phyloP scores from a whole-genome alignment of 2,329 filamentous ascomycete species.

The Grosmannia clavigera region DNA sequence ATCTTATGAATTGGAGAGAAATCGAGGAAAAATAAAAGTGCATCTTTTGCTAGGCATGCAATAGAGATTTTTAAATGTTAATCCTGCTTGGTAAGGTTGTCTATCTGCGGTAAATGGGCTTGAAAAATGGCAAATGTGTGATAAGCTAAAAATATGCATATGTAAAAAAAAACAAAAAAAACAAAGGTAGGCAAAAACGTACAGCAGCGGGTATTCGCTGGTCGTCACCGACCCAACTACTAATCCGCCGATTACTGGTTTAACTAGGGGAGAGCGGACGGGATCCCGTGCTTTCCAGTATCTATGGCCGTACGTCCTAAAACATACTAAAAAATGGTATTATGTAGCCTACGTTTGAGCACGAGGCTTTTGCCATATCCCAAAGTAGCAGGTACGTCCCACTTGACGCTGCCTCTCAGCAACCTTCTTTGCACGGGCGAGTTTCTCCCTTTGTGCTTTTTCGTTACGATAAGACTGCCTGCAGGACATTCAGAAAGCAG shows the following conservation, averaged over 20 bases:
- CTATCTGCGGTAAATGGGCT: no score
- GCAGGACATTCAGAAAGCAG: not conserved
- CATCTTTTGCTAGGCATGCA: no score
- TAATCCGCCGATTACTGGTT: not conserved
- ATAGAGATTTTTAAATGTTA: no score
- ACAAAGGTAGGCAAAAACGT: not conserved
- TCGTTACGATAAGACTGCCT: not conserved
- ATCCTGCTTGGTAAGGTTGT: no score
- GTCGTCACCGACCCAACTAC: no score
- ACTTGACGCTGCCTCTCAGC: not conserved
- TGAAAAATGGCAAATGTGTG: no score
- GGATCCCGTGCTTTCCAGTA: constrained; percentile 2
- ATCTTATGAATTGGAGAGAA: no score
- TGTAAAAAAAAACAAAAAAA: not conserved
- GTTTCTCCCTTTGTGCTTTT: not conserved
- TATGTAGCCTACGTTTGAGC: not conserved
- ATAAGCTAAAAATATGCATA: not conserved
- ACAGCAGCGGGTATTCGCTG: no score
- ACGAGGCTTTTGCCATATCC: not conserved
- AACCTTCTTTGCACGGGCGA: no score
- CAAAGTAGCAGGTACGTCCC: not conserved
- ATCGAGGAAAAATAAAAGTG: no score
- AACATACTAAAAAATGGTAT: not conserved
- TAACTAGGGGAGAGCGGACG: constrained; percentile 3
- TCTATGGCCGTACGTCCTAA: not conserved